Evolutionary conservation across 2,329 filamentous ascomycete genomes (phyloP).

Genomic region (Beauveria sp.): DNA sequence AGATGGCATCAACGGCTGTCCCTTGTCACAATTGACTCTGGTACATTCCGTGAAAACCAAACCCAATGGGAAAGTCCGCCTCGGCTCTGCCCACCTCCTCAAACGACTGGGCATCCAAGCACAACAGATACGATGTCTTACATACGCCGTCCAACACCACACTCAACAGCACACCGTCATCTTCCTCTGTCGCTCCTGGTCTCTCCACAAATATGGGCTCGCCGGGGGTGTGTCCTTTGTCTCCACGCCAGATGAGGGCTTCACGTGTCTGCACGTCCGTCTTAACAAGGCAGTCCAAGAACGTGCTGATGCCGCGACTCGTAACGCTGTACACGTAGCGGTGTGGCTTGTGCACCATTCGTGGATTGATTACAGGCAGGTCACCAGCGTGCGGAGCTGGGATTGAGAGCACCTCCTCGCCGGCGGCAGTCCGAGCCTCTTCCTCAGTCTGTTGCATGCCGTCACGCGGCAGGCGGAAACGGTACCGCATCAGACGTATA

Average conservation of each 20-base stretch:
- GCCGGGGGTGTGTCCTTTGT: slow-evolving; percentile 55
- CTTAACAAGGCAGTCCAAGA: slow-evolving; percentile 58
- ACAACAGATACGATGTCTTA: slow-evolving; percentile 56
- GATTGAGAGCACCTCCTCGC: slow-evolving; percentile 36
- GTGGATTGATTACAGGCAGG: slow-evolving; percentile 58
- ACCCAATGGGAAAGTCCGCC: slow-evolving; percentile 49
- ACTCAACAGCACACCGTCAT: slow-evolving; percentile 54
- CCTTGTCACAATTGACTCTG: neutral
- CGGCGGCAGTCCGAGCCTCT: slow-evolving; percentile 16
- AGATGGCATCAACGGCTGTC: too few relatives aligned
- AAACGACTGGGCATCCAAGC: slow-evolving; percentile 56
- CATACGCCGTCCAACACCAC: slow-evolving; percentile 57
- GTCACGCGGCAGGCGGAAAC: slow-evolving; percentile 28
- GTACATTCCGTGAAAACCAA: slow-evolving; percentile 60
- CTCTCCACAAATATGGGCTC: slow-evolving; percentile 60
- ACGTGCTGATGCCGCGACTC: slow-evolving; percentile 49
- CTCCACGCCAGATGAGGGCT: slow-evolving; percentile 48
- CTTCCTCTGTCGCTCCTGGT: slow-evolving; percentile 41
- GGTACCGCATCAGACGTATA: slow-evolving; percentile 36
- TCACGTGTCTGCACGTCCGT: slow-evolving; percentile 51
- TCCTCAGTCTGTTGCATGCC: neutral
- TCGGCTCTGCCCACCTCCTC: slow-evolving; percentile 57
- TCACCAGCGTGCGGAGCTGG: slow-evolving; percentile 50
- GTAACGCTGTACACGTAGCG: slow-evolving; percentile 54
- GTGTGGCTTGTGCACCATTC: slow-evolving; percentile 41